These are phyloP conservation scores for Penicillium macrosclerotiorum DNA, from an alignment of 495 filamentous ascomycete species.

Conservation along the genomic window DNA sequence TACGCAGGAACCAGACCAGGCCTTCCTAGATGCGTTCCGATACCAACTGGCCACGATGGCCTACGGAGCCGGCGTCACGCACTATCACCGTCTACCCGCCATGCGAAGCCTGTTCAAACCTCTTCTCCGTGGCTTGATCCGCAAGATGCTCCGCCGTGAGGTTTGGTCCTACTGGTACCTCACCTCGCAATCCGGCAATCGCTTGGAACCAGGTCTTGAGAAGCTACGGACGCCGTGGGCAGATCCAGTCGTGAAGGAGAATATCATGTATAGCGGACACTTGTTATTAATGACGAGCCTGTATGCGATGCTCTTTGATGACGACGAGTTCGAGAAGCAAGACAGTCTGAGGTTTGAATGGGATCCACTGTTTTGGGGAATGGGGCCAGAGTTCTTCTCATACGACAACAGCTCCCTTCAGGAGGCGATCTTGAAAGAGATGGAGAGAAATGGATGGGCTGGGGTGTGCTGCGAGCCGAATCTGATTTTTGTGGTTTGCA, in stretches of 20 bases:
- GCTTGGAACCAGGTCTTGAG: background rate
- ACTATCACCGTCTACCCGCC: background rate
- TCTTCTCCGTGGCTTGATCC: background rate
- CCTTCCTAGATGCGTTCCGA: background rate
- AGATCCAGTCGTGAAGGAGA: background rate
- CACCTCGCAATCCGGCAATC: background rate
- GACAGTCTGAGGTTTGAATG: background rate
- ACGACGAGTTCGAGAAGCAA: background rate
- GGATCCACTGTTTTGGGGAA: background rate
- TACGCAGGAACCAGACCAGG: background rate
- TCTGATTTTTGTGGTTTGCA: background rate
- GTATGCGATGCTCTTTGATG: background rate
- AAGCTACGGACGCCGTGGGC: background rate
- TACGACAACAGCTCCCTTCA: background rate
- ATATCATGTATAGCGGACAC: background rate
- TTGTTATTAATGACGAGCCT: background rate
- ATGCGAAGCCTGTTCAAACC: background rate
- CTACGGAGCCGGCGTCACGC: background rate
- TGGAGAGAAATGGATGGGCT: background rate
- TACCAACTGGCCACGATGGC: background rate
- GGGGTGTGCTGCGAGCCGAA: background rate
- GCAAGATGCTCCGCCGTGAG: background rate
- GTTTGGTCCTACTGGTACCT: background rate
- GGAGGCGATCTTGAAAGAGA: background rate
- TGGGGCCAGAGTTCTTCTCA: background rate